Conservation (phyloP, 345 rosid genomes). For the Pistacia atlantica region DNA sequence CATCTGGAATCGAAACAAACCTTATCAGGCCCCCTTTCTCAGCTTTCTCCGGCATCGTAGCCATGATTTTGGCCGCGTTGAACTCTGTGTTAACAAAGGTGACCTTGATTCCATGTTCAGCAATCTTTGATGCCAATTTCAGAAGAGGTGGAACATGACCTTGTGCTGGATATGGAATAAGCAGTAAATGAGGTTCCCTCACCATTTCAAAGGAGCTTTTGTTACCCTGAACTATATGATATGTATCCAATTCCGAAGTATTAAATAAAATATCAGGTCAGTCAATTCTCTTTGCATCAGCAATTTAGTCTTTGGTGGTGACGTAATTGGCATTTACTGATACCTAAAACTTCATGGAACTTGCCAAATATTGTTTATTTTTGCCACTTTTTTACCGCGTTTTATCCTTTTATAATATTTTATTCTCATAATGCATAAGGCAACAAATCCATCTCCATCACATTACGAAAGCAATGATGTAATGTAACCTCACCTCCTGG, state of each 20-base stretch:
- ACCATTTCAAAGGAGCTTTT: conserved; percentile 2
- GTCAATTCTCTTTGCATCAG: no score
- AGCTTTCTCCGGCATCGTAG: conserved; percentile 11
- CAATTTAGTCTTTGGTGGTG: no score
- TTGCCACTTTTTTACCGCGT: no score
- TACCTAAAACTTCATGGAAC: no score
- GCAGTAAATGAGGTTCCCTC: conserved; percentile 24
- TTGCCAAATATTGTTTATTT: no score
- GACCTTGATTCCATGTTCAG: conserved; percentile 37
- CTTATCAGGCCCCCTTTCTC: conserved; percentile 8
- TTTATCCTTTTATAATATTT: no score
- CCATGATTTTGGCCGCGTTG: conserved; percentile 20
- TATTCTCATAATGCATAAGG: no score
- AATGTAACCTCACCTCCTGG: no score
- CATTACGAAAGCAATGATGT: no score
- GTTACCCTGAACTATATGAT: not conserved
- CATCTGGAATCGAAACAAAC: conserved; percentile 32
- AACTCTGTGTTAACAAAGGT: conserved; percentile 38
- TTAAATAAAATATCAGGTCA: no score
- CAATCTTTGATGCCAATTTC: conserved; percentile 37
- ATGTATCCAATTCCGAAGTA: not conserved
- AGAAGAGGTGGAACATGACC: conserved; percentile 39
- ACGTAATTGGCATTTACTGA: no score
- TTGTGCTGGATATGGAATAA: conserved; percentile 34
- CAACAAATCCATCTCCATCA: no score